A percentile compares a stretch with the other conserved stretches of the same genome.
Evolutionary conservation across 2,329 filamentous ascomycete species (phyloP).

Genomic region (Pseudogymnoascus sp.): DNA sequence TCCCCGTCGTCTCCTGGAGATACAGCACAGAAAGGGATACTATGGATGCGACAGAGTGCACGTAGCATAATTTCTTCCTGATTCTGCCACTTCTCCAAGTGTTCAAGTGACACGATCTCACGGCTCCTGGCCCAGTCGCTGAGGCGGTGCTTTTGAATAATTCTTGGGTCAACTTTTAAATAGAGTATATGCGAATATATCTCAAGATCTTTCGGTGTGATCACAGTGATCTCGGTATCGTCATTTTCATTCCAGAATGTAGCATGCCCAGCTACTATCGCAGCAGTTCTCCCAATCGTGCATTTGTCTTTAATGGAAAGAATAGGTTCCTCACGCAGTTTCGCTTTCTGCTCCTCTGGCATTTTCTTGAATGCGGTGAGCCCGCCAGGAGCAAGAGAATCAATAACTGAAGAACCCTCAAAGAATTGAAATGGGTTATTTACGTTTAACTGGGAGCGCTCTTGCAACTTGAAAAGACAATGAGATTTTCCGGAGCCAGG

Average conservation of each 20-base stretch:
- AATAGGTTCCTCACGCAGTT: constrained; percentile 39
- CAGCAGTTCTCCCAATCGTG: constrained; percentile 27
- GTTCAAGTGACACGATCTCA: constrained; percentile 24
- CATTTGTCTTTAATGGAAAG: constrained; percentile 34
- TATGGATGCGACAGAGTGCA: constrained; percentile 35
- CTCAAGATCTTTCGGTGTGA: constrained; percentile 37
- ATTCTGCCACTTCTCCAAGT: constrained; percentile 39
- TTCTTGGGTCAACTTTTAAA: constrained; percentile 33
- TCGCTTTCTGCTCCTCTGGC: constrained; percentile 28
- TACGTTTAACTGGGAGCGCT: constrained; percentile 23
- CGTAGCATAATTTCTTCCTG: constrained; percentile 37
- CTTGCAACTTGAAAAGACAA: constrained; percentile 34
- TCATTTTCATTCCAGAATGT: constrained; percentile 42
- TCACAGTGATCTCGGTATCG: constrained; percentile 28
- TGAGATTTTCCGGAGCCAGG: constrained; percentile 46
- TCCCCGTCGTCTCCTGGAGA: constrained; percentile 10
- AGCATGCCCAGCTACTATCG: constrained; percentile 46
- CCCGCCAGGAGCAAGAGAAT: constrained; percentile 35
- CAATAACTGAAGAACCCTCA: constrained; percentile 45
- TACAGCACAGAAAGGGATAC: constrained; percentile 39
- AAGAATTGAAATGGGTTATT: constrained; percentile 35
- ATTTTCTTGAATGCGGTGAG: constrained; percentile 39
- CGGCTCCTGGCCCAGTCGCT: constrained; percentile 34
- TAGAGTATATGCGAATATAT: constrained; percentile 53
- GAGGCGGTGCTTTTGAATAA: constrained; percentile 31